Evolutionary conservation across 192 early-diverging fungal species (phyloP), one percentile per base, ranked within the genome.

Genomic region (Coemansia sp.): DNA sequence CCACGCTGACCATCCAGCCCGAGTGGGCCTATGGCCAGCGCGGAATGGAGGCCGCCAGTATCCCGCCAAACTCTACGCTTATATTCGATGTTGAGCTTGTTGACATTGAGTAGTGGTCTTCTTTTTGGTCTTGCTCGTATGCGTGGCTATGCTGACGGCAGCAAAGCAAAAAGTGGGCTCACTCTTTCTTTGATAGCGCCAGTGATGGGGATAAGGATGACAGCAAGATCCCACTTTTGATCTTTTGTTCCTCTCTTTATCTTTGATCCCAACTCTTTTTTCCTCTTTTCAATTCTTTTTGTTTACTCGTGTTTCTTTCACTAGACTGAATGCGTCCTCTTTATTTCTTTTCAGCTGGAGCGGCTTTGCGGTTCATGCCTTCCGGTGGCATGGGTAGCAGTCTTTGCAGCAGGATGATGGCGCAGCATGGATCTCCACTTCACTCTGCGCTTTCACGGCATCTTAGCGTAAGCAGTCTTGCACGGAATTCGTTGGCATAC

Each of bases 11-110:
- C 40, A 95, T 95, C 74, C 85, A 88, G 54, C 86, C 90, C 71
- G 94, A 94, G 66, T 94, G 86, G 86, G 93, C 86, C 15, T 95
- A 97, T 65, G 94, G 95, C 52, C 89, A 90, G 63, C 82, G 88
- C 10, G 92, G 93, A 36, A 71, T 85, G 60, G 85, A 84, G 36
- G 85, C 84, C 18, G 84, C 84, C 9, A 63, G 71, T 36, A 95
- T 97, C 66, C 96, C 96, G 43, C 87, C 92, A 45, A 89, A 90
- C 42, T 83, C 91, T 41, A 89, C 89, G 65, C 80, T 95, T 54
- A 85, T 87, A 68, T 95, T 95, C 72, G 90, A 93, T 41, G 91
- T 94, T 10, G 88, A 91, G 64, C 73, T 92, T 8, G 82, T 91
- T 39, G 80, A 88, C 61, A 87, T 91, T 54, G 74, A 85, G 45